Evolutionary conservation across 1,139 yeast genomes (phyloP).

Genomic region (Kurtzmaniella quercitrusa): DNA sequence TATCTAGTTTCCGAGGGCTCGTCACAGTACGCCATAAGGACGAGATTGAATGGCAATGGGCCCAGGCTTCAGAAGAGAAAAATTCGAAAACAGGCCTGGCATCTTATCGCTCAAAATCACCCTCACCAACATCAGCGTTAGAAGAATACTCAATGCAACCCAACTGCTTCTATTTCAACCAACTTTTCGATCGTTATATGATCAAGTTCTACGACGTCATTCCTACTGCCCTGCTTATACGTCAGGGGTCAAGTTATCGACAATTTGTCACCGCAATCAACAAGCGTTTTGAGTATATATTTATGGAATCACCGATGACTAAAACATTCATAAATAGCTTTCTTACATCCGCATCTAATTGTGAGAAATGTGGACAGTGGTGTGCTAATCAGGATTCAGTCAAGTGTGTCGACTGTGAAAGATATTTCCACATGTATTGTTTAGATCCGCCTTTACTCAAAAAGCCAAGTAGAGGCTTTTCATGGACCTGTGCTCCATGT

Average conservation of each 20-base stretch:
- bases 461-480: conserved; percentile 84
- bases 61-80: background rate
- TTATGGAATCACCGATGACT: conserved; percentile 69
- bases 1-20: conserved; percentile 71
- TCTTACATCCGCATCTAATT: conserved; percentile 47
- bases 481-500: conserved; percentile 90
- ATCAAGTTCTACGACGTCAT: conserved; percentile 74
- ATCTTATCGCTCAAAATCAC: conserved; percentile 15
- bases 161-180: conserved; percentile 79
- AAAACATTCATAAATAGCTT: conserved; percentile 64
- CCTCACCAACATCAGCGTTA: conserved; percentile 17
- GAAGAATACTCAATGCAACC: conserved; percentile 57
- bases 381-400: conserved; percentile 72
- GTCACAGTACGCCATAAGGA: conserved; percentile 66
- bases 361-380: conserved; percentile 83
- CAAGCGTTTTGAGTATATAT: conserved; percentile 68
- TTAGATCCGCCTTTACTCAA: conserved; percentile 78
- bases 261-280: conserved; percentile 60
- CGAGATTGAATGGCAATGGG: conserved; percentile 45
- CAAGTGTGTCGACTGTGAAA: conserved; percentile 75
- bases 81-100: conserved; percentile 3
- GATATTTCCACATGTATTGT: conserved; percentile 75
- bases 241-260: conserved; percentile 52
- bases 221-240: conserved; percentile 38
- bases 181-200: conserved; percentile 84